Percentiles rank a stretch among this genome's conserved stretches.
Evolutionary conservation across 2,329 filamentous ascomycete species (phyloP).

Genomic region (Trichophyton schoenleinii): DNA sequence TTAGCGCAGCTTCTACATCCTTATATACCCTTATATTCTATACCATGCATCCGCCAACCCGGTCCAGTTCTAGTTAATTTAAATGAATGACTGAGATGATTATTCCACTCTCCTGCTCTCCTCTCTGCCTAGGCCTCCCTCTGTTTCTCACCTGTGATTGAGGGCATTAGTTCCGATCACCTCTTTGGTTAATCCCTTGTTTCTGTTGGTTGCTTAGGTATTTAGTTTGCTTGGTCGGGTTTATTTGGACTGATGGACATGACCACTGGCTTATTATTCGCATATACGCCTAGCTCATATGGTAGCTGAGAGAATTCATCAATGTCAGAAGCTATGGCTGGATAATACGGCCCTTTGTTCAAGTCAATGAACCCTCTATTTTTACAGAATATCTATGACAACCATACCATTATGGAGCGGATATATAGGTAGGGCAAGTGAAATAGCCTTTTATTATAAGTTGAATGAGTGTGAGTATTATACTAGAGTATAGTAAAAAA

Average conservation of each 20-base stretch:
- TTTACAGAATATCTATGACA: too few relatives aligned
- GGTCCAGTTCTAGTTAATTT: background rate
- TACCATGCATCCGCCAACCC: background rate
- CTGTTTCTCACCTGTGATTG: too few relatives aligned
- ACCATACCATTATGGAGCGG: too few relatives aligned
- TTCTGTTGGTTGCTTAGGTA: background rate
- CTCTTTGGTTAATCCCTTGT: too few relatives aligned
- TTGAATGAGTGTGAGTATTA: too few relatives aligned
- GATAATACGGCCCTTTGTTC: too few relatives aligned
- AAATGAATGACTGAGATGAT: background rate
- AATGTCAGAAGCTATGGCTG: too few relatives aligned
- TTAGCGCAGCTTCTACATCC: background rate
- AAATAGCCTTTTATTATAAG: too few relatives aligned
- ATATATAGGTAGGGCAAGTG: too few relatives aligned
- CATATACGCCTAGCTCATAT: background rate
- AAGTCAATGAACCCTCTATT: too few relatives aligned
- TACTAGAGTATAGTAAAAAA: too few relatives aligned
- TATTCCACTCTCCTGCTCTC: background rate
- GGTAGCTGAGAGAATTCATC: background rate
- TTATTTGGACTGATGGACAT: background rate
- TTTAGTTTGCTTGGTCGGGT: background rate
- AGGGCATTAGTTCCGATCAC: too few relatives aligned
- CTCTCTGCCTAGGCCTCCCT: background rate
- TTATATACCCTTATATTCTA: background rate
- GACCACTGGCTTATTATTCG: background rate